Evolutionary conservation across 164 flowering plant genomes (phyloP), one percentile per base, ranked within the genome.

Genomic region (Brasenia schreberi): DNA sequence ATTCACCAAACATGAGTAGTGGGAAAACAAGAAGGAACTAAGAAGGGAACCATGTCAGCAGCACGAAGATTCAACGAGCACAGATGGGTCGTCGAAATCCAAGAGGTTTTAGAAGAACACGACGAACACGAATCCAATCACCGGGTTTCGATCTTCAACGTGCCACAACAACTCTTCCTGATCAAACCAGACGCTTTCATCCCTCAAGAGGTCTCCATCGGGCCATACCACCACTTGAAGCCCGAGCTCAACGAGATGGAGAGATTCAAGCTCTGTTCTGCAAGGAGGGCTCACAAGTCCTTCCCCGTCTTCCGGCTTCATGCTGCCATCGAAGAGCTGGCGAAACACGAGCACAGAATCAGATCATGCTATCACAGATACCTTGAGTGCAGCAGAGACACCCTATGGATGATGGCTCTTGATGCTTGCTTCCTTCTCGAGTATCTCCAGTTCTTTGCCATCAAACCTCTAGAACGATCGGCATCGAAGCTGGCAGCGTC

Each of bases 371-470:
- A 73, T 71, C 74, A 78, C 45, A 62, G 70, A 11, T 72, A 68
- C 69, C 72, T 78, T 2, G 67, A 78, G 59, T 69, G 66, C 58
- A 66, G 62, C 14, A 64, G 75, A 6, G 73, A 73, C 43, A 73
- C 76, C 16, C 61, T 78, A 1, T 78, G 78, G 78, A 66, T 75
- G 67, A 64, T 78, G 72, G 74, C 76, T 0, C 58, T 78, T 12
- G 81, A 75, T 52, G 71, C 71, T 1, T 68, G 70, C 16, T 78
- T 78, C 76, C 67, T 78, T 45, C 74, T 78, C 9, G 78, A 77
- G 43, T 60, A n/a, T 17, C 6, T 60, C 19, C 19, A 60, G 63
- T 69, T 71, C 56, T 74, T 77, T 16, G 69, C 69, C 5, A 62
- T 67, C 18, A 68, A 39, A 61, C 45, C 67, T 12, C 42, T 49